phyloP scores from a whole-genome alignment of 2,329 filamentous ascomycete species.

The Whalleya microplaca region DNA sequence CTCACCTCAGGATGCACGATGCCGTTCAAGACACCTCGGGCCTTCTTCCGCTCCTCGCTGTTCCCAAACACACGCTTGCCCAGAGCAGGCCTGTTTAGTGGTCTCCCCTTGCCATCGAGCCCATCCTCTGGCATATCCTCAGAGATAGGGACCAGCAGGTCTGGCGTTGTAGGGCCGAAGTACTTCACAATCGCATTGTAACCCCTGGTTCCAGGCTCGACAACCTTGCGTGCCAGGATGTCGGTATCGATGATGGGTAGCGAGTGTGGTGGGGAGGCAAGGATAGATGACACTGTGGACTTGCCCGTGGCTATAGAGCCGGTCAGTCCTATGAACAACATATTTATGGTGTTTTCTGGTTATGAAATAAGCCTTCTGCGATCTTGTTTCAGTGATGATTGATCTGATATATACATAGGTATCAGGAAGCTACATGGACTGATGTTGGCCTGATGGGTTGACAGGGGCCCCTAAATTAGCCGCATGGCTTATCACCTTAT shows the following conservation, averaged over 20 bases:
- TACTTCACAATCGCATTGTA: slow-evolving; percentile 82
- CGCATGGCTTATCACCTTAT: slow-evolving; percentile 15
- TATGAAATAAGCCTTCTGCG: background rate
- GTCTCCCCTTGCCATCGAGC: slow-evolving; percentile 64
- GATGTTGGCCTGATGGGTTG: background rate
- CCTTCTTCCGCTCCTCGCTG: slow-evolving; percentile 68
- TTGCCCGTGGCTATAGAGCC: slow-evolving; percentile 98
- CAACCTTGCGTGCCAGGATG: slow-evolving; percentile 86
- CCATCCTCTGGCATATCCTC: slow-evolving; percentile 58
- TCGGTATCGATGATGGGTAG: slow-evolving; percentile 95
- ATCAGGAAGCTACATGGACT: background rate
- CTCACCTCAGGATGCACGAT: slow-evolving; percentile 94
- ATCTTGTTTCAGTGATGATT: background rate
- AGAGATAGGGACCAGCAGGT: slow-evolving; percentile 71
- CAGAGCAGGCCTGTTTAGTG: slow-evolving; percentile 83
- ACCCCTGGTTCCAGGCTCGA: slow-evolving; percentile 85
- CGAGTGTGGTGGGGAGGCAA: slow-evolving; percentile 78
- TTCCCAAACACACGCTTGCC: slow-evolving; percentile 86
- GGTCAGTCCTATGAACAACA: slow-evolving; percentile 95
- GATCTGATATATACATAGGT: no score
- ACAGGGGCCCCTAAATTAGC: slow-evolving; percentile 12
- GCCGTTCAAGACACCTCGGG: slow-evolving; percentile 78
- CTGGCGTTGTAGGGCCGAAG: slow-evolving; percentile 82
- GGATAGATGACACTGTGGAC: slow-evolving; percentile 87
- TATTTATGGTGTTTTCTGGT: slow-evolving; percentile 42